Percentiles rank a stretch among this genome's conserved stretches.
Conservation (phyloP, 2,329 filamentous ascomycete species). For the Fusarium torulosum region DNA sequence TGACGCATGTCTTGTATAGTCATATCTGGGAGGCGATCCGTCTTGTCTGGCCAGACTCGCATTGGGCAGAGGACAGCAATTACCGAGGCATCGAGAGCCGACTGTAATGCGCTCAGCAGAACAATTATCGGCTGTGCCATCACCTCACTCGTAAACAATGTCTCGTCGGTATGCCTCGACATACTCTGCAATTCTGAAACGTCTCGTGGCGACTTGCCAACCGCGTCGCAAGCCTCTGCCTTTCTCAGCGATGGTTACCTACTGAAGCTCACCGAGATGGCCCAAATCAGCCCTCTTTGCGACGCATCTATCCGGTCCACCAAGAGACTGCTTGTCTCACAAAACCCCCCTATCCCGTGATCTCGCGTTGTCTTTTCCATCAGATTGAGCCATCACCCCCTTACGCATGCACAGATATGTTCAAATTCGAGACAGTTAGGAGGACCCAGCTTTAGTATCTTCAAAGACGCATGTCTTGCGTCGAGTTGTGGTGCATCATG, state of each 20-base stretch:
- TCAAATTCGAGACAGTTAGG: conserved; percentile 28
- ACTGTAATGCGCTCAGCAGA: conserved; percentile 64
- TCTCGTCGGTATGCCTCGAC: conserved; percentile 27
- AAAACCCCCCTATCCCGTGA: conserved; percentile 36
- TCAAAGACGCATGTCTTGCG: conserved; percentile 22
- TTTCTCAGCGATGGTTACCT: conserved; percentile 1
- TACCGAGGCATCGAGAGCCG: conserved; percentile 81
- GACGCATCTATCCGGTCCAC: conserved; percentile 45
- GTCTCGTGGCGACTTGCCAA: conserved; percentile 29
- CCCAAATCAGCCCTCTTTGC: conserved; percentile 49
- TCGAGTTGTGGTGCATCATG: conserved; percentile 4
- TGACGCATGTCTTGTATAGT: conserved; percentile 60
- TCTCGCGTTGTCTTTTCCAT: conserved; percentile 41
- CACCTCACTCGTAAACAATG: conserved; percentile 17
- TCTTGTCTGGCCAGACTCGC: conserved; percentile 89
- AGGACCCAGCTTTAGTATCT: conserved; percentile 13
- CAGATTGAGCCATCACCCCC: conserved; percentile 13
- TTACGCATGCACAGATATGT: conserved; percentile 32
- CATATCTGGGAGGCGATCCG: conserved; percentile 96
- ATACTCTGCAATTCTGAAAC: conserved; percentile 42
- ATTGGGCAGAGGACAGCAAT: conserved; percentile 81
- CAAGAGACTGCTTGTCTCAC: conserved; percentile 41
- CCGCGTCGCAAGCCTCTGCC: conserved; percentile 13
- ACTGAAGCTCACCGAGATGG: conserved; percentile 29
- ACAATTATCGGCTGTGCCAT: conserved; percentile 7